Base-by-base conservation (phyloP, 176 grass and related monocot genomes). In the Paspalum vaginatum region DNA sequence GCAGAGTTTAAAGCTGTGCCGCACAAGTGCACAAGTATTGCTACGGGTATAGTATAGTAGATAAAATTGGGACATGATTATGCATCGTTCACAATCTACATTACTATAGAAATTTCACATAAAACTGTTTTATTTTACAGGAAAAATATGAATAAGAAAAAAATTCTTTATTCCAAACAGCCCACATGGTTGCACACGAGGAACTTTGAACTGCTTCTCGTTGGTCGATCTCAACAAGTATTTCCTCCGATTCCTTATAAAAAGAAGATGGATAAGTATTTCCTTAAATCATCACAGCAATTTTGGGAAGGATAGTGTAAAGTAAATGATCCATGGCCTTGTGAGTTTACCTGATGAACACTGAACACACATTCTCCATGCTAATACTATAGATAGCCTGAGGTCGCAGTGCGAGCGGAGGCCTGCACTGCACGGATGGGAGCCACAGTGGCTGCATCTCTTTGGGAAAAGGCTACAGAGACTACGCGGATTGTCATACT, bases 1-100 rank as follows among this genome's bases (percentile, higher is more conserved):
- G 24, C 60, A 75, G 50, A 22, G 61, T 53, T 66, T 75, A 57
- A 67, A 67, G 49, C 61, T 75, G 49, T 66, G 15, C 48, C 20
- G 39, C 50, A 40, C 45, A n/a, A n/a, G 13, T 51, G 9, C 21
- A 61, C n/a, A 47, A 15, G 1, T 45, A 6, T 21, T 18, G 9
- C 57, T 60, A 5, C 2, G 21, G 12, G 32, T 5, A 9, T 2
- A n/a, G n/a, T n/a, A n/a, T 9, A 16, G 17, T 69, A 18, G 18
- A 44, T 25, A 24, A 45, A 10, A 15, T 63, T 61, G n/a, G 56
- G 43, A 6, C 18, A 42, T 25, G 47, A 52, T 52, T 65, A 2
- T 52, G 41, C 61, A 42, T 79, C 18, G 16, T 7, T 32, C 32
- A 32, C 32, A 32, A 32, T 32, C 32, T n/a, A n/a, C n/a, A n/a